These are phyloP conservation scores for Periconia sp. DNA, from an alignment of 2,329 filamentous ascomycete genomes.

Conservation along the genomic window DNA sequence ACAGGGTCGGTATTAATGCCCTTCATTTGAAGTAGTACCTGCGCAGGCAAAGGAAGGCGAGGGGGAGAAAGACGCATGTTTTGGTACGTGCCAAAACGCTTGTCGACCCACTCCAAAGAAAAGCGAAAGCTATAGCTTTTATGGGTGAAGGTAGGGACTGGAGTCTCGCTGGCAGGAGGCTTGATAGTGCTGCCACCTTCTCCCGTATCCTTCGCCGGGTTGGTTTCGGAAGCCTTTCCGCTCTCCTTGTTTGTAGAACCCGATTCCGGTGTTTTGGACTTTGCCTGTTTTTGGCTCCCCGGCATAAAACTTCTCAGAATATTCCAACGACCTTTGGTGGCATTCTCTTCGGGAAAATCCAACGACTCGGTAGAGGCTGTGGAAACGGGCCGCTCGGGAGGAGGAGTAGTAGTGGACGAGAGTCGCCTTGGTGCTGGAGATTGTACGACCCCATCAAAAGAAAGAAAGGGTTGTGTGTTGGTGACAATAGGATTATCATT, in stretches of 20 bases:
- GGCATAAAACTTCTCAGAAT: constrained; percentile 66
- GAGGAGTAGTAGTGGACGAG: constrained; percentile 20
- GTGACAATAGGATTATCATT: constrained; percentile 67
- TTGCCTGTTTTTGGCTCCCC: constrained; percentile 47
- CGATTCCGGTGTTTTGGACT: constrained; percentile 41
- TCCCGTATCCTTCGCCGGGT: constrained; percentile 5
- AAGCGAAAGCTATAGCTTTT: constrained; percentile 73
- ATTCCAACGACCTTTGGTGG: constrained; percentile 62
- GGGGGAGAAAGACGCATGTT: constrained; percentile 67
- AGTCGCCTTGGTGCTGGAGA: constrained; percentile 37
- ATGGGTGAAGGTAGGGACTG: constrained; percentile 55
- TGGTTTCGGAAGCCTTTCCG: constrained; percentile 16
- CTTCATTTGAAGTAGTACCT: constrained; percentile 59
- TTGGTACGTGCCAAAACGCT: constrained; percentile 58
- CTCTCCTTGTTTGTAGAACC: constrained; percentile 25
- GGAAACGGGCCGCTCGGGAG: constrained; percentile 36
- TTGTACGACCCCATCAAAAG: constrained; percentile 63
- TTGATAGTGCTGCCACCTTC: constrained; percentile 12
- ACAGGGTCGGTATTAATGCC: constrained; percentile 31
- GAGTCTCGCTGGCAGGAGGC: constrained; percentile 13
- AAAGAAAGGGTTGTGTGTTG: constrained; percentile 58
- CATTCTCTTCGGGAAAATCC: constrained; percentile 38
- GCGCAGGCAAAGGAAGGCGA: constrained; percentile 69
- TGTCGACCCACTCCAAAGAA: constrained; percentile 67
- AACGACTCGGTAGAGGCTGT: constrained; percentile 31